phyloP scores from a whole-genome alignment of 2,329 filamentous ascomycete species.

The Rugonectria rugulosa region DNA sequence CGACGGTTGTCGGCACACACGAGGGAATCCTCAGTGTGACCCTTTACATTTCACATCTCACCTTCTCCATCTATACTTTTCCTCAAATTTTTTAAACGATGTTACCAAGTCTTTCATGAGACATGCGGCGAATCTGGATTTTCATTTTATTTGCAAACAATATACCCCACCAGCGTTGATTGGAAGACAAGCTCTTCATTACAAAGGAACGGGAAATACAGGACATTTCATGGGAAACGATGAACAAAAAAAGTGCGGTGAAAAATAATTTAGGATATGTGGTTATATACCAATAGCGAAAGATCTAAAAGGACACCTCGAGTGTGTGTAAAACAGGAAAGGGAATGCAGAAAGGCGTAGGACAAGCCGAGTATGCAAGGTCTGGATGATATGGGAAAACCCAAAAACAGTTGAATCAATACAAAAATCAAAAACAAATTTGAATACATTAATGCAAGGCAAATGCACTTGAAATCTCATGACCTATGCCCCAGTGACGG shows the following conservation, averaged over 20 bases:
- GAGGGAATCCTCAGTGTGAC: not conserved
- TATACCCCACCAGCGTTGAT: conserved; percentile 42
- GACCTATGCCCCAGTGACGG: conserved; percentile 20
- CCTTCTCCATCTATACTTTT: not conserved
- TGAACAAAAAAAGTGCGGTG: conserved; percentile 24
- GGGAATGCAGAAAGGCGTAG: conserved; percentile 2
- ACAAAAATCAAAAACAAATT: conserved; percentile 10
- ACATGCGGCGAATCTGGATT: conserved; percentile 33
- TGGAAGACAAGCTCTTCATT: conserved; percentile 34
- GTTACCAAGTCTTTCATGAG: conserved; percentile 31
- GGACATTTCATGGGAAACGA: conserved; percentile 31
- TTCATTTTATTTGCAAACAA: conserved; percentile 34
- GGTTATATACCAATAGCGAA: conserved; percentile 20
- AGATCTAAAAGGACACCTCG: not conserved
- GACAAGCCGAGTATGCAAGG: not conserved
- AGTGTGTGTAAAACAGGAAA: conserved; percentile 1
- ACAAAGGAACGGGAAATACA: conserved; percentile 38
- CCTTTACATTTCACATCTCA: not conserved
- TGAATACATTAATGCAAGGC: conserved; percentile 1
- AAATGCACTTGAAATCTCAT: conserved; percentile 9
- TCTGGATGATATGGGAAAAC: not conserved
- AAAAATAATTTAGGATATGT: conserved; percentile 14
- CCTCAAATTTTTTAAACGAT: conserved; percentile 18
- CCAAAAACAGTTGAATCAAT: conserved; percentile 14
- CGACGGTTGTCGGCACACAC: conserved; percentile 23